Evolutionary conservation across 495 filamentous ascomycete genomes (phyloP), one percentile per base, ranked within the genome.

Genomic region (Podospora conica): DNA sequence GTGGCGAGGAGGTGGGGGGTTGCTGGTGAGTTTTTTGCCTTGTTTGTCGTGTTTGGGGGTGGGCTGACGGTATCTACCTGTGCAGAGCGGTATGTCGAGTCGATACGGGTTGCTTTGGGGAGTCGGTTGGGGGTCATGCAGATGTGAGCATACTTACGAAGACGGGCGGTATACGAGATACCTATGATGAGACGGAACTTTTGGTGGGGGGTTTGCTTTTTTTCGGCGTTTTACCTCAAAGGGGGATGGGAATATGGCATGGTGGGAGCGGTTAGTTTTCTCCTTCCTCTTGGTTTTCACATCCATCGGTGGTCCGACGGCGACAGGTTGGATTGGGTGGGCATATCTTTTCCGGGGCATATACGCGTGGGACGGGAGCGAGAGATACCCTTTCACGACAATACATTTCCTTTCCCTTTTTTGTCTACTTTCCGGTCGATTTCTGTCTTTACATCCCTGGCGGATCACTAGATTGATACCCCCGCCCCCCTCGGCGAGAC

Each of bases 1-100:
- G 18, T 67, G 7, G 59, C 62, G 1, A 61, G 31, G 28, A 62
- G 74, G 60, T 76, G 74, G 74, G 72, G 66, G 65, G 69, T 75
- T 64, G 69, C 70, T 11, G 72, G 74, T 73, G 53, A 69, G 74
- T 68, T 5, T 0, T 21, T 21, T 61, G 15, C 10, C 25, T 27
- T 6, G 2, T 27, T 6, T 58, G 24, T 21, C 15, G 11, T 59
- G 58, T 21, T 33, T 8, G 31, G 31, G 31, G 40, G 33, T 18
- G 33, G 10, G 55, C 55, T 56, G 55, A 56, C 21, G 25, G 28
- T n/a, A 10, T 58, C 20, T 58, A 58, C 23, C 12, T 60, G 22
- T 3, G 3, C 18, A 68, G 66, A 65, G 12, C 33, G 60, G 53
- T 66, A 69, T 64, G 33, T 64, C 12, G 61, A 66, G 40, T 63